Conservation (phyloP, 2,329 filamentous ascomycete genomes). For the Lachnellula arida region DNA sequence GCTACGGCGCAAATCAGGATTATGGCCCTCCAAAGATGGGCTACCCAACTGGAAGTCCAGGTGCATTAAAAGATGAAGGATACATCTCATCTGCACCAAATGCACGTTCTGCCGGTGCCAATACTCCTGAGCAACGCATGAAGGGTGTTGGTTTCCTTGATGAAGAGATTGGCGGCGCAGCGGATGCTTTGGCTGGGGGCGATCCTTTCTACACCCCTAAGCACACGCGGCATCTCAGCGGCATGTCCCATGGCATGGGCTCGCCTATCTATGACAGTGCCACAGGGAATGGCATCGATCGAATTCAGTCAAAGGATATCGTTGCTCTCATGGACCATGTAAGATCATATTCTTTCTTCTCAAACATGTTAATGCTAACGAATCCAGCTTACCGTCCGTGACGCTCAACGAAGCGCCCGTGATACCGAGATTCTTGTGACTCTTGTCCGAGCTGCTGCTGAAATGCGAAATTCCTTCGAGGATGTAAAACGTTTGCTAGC, state of each 20-base stretch:
- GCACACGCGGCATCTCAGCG: slow-evolving; percentile 69
- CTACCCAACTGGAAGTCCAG: slow-evolving; percentile 44
- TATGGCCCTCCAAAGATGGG: slow-evolving; percentile 36
- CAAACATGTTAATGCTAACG: slow-evolving; percentile 11
- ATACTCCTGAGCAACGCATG: slow-evolving; percentile 41
- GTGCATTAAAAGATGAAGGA: slow-evolving; percentile 73
- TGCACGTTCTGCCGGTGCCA: slow-evolving; percentile 45
- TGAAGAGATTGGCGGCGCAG: slow-evolving; percentile 45
- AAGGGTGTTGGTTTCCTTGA: slow-evolving; percentile 46
- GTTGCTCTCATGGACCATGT: slow-evolving; percentile 96
- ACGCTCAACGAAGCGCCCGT: slow-evolving; percentile 90
- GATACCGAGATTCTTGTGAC: slow-evolving; percentile 96
- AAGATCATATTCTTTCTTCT: slow-evolving; percentile 32
- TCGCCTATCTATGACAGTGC: slow-evolving; percentile 88
- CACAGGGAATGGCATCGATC: slow-evolving; percentile 81
- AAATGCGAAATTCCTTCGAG: slow-evolving; percentile 95
- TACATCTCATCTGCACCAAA: slow-evolving; percentile 74
- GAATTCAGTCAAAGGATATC: slow-evolving; percentile 94
- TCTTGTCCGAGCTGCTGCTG: slow-evolving; percentile 85
- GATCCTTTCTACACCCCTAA: slow-evolving; percentile 64
- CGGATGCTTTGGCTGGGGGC: slow-evolving; percentile 44
- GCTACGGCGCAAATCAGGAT: slow-evolving; percentile 34
- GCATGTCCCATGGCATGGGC: slow-evolving; percentile 85
- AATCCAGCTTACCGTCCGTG: slow-evolving; percentile 77
- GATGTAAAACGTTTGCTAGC: slow-evolving; percentile 91